A percentile compares a stretch with the other conserved stretches of the same genome.
phyloP scores from a whole-genome alignment of 2,329 filamentous ascomycete genomes.

The Colletotrichum coccodes region DNA sequence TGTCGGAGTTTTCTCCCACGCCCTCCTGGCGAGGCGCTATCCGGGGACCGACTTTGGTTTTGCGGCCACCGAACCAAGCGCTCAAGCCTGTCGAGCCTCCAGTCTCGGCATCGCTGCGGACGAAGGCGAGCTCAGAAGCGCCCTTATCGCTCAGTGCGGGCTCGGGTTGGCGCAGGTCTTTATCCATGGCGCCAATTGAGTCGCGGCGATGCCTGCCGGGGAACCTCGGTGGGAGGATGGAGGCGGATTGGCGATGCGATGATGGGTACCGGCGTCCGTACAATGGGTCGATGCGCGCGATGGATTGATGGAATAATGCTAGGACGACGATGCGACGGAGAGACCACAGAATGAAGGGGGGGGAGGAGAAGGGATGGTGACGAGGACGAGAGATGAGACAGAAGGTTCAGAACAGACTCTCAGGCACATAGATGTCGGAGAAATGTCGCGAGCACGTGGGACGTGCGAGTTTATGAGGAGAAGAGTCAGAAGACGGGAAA shows the following conservation, averaged over 20 bases:
- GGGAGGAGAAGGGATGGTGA: background rate
- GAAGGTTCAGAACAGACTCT: conserved; percentile 2
- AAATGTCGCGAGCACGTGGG: conserved; percentile 18
- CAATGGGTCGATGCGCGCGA: background rate
- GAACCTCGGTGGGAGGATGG: background rate
- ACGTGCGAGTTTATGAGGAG: conserved; percentile 26
- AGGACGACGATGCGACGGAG: background rate
- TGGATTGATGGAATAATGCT: background rate
- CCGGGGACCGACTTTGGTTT: conserved; percentile 59
- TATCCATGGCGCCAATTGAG: conserved; percentile 16
- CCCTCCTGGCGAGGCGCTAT: conserved; percentile 58
- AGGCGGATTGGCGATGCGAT: background rate
- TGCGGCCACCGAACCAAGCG: conserved; percentile 47
- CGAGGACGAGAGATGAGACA: background rate
- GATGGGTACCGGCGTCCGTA: background rate
- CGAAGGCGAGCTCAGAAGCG: conserved; percentile 4
- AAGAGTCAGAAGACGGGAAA: conserved; percentile 3
- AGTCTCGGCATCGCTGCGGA: conserved; percentile 11
- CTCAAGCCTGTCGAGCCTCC: conserved; percentile 27
- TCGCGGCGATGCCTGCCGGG: background rate
- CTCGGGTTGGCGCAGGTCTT: conserved; percentile 11
- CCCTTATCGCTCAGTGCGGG: background rate
- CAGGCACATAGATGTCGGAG: background rate
- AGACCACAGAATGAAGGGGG: background rate
- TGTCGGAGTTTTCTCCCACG: conserved; percentile 46